A percentile compares a stretch with the other conserved stretches of the same genome.
Evolutionary conservation across 164 flowering plant species (phyloP).

Genomic region (Magnolia kwangsiensis): DNA sequence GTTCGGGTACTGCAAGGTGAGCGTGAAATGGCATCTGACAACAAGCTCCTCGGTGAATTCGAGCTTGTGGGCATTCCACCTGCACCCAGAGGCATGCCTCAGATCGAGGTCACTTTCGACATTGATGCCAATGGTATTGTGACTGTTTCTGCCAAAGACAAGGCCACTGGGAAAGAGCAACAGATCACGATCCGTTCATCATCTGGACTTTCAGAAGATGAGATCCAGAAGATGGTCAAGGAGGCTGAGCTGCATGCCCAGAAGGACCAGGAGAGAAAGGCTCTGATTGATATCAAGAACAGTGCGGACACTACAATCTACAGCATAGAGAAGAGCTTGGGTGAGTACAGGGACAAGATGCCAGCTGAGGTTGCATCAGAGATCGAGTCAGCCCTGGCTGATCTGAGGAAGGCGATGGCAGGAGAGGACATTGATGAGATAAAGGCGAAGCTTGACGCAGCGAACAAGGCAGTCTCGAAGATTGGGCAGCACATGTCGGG

Average conservation of each 20-base stretch:
- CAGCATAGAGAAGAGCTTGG: slow-evolving; percentile 15
- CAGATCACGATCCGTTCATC: slow-evolving; percentile 22
- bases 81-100: slow-evolving; percentile 40
- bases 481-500: slow-evolving; percentile 20
- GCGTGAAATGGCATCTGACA: slow-evolving; percentile 24
- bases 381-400: slow-evolving; percentile 7
- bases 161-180: slow-evolving; percentile 24
- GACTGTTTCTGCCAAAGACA: slow-evolving; percentile 27
- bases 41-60: slow-evolving; percentile 20
- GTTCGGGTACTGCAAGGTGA: slow-evolving; percentile 25
- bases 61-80: slow-evolving; percentile 24
- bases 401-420: slow-evolving; percentile 9
- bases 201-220: slow-evolving; percentile 18
- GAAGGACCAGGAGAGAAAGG: slow-evolving; percentile 18
- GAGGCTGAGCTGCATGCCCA: slow-evolving; percentile 19
- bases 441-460: slow-evolving; percentile 12
- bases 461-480: slow-evolving; percentile 22
- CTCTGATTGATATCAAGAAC: slow-evolving; percentile 11
- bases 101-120: slow-evolving; percentile 52
- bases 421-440: slow-evolving; percentile 12
- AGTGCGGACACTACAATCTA: slow-evolving; percentile 14
- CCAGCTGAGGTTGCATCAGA: slow-evolving; percentile 11
- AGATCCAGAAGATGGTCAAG: slow-evolving; percentile 9
- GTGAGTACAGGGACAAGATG: slow-evolving; percentile 12
- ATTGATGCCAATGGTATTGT: slow-evolving; percentile 45